Evolutionary conservation across 352 stramenopile species (phyloP), one percentile per base, ranked within the genome.

Genomic region (Phytophthora ohioensis): DNA sequence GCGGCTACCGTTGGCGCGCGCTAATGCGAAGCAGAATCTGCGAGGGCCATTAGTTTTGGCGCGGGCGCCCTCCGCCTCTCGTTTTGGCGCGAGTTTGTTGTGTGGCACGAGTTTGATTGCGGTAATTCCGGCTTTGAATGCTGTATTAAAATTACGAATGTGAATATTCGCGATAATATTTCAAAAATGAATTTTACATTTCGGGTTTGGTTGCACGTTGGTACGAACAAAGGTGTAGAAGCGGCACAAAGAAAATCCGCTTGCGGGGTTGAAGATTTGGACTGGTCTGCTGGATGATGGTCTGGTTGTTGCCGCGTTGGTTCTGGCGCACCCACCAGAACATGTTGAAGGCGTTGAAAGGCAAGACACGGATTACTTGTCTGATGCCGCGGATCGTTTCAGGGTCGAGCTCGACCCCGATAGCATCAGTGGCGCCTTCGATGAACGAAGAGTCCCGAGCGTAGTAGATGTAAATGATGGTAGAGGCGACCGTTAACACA

Each of bases 211-310:
- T 27, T 27, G 21, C 21, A 27, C 21, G 21, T 27, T 27, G 21
- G 21, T 27, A 27, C 21, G 21, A 27, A 27, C 21, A 27, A 27
- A 27, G 21, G 21, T 27, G 1, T 27, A 76, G 45, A 8, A 88
- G 30, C n/a, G 80, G 78, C 12, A 88, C 76, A n/a, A 77, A 69
- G 1, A 88, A 41, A 88, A 57, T 9, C 79, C 73, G 3, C 58
- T 67, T n/a, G 77, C 39, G 0, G 78, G 81, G 48, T 89, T 78
- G 47, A 85, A 87, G 10, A 87, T 72, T 35, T 82, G 78, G 10
- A 88, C 52, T 8, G 79, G 76, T 85, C 61, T 91, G 83, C 68
- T 91, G 83, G 4, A 83, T 84, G 64, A 91, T 91, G 8, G 77
- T 73, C 63, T 91, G 83, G 59, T 87, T 87, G 72, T 91, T 91